phyloP scores from a whole-genome alignment of 768 basidiomycete genomes.

The Pleurotus tuber-regium region DNA sequence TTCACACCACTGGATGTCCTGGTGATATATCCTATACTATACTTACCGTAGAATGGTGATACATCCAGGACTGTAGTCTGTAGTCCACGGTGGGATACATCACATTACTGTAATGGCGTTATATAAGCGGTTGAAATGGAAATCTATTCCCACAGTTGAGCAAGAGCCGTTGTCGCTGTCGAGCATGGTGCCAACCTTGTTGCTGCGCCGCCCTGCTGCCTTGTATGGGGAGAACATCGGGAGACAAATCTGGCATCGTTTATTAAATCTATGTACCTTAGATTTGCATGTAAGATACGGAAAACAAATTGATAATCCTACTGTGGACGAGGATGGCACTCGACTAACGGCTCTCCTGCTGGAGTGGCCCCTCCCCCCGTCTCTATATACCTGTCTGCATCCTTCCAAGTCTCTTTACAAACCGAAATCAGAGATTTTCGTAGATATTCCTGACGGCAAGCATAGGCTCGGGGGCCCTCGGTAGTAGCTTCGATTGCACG shows the following conservation, averaged over 20 bases:
- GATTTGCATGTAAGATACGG: neutral
- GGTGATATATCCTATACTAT: neutral
- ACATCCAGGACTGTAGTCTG: neutral
- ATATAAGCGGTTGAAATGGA: neutral
- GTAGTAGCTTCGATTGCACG: neutral
- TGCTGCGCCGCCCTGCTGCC: neutral
- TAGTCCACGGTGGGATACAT: neutral
- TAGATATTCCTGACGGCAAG: neutral
- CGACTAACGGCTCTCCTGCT: neutral
- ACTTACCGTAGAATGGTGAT: neutral
- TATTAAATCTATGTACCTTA: neutral
- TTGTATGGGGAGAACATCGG: neutral
- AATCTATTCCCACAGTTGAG: neutral
- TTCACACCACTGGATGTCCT: neutral
- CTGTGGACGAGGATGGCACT: neutral
- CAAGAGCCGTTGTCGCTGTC: neutral
- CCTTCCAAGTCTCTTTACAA: neutral
- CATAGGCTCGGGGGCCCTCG: neutral
- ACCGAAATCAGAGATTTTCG: neutral
- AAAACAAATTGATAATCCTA: neutral
- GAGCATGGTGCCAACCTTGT: neutral
- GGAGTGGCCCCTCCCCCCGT: neutral
- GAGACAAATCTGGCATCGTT: neutral
- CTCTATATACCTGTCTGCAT: neutral
- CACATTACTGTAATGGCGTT: neutral